Evolutionary conservation across 495 filamentous ascomycete species (phyloP), one percentile per base, ranked within the genome.

Genomic region (Penicillium tannophilum): DNA sequence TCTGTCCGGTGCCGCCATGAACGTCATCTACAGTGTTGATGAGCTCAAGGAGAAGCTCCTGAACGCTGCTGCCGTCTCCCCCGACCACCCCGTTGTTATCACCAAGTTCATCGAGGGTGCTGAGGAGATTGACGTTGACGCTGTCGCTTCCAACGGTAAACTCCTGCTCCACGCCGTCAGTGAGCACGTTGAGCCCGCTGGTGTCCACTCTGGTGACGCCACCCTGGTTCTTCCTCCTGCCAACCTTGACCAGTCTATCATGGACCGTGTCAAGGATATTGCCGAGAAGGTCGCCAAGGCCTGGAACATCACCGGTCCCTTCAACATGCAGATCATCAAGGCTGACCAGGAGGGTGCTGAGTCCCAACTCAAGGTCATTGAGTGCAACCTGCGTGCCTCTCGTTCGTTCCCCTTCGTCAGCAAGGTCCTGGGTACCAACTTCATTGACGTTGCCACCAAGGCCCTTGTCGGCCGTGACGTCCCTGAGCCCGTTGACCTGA

Each of bases 281-380:
- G 93, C 94, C 12, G 74, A 91, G 76, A 98, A 96, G 84, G 92
- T 98, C 26, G 93, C 93, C 58, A 91, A 94, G 75, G 93, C 94
- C 46, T 97, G 93, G 91, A 93, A 80, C 67, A 97, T 98, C 73
- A 97, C 91, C 17, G 93, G 93, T 43, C 93, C 93, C 36, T 98
- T 97, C 85, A 98, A 98, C 82, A 97, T 98, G 94, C 93, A 98
- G 76, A 95, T 98, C 76, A 98, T 98, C 84, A 96, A 96, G 79
- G 92, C 90, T 44, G 79, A 88, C 5, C 63, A 72, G 61, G 87
- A 88, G 55, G 88, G 86, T 49, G 87, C 84, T 28, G 84, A 90
- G 63, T 85, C 89, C 19, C 74, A 79, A 51, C 84, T 98, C 49
- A 98, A 98, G 81, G 93, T 97, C 65, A 98, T 98, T 62, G 93